Evolutionary conservation across 176 grass and related monocot species (phyloP), one percentile per base, ranked within the genome.

Genomic region (Aegilops sharonensis): DNA sequence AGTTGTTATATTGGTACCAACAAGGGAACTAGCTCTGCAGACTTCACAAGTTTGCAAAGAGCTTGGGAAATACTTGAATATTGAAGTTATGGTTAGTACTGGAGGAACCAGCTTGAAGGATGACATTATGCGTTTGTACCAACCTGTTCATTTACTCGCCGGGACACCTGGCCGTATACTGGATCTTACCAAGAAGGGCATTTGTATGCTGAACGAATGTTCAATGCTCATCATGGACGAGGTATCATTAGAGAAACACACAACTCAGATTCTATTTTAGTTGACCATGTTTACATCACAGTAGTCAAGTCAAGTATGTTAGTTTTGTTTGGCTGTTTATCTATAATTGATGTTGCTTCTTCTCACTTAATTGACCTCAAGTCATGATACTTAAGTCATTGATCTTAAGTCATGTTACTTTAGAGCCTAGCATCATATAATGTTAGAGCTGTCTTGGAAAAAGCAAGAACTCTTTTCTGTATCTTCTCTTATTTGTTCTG

Each of bases 41-140:
- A 98, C 96, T 60, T 98, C 93, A 60, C 96, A 98, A 94, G 96
- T 98, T 36, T 98, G 96, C 77, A 98, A 98, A 78, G 96, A 98
- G 84, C 91, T 98, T 13, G 96, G 93, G 13, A 98, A 98, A 45
- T 92, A 98, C 79, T 75, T 98, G 27, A 98, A 94, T 18, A 94
- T 98, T 71, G 68, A 98, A 78, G 88, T 95, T 75, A 98, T 98
- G 96, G 96, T 94, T 65, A 95, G 91, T 64, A 95, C 93, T 86
- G 95, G 95, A 80, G 95, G 95, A 78, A 98, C 95, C 62, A 98
- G 95, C 81, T 89, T 98, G 84, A 95, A 89, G 88, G 95, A 98
- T 56, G 95, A 98, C 86, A 98, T 98, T 70, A 98, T 98, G 85
- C 93, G 95, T 60, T 69, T 98, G 37, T 94, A 94, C 84, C 96